Conservation (phyloP, 1,139 yeast species). For the Diutina ranongensis region DNA sequence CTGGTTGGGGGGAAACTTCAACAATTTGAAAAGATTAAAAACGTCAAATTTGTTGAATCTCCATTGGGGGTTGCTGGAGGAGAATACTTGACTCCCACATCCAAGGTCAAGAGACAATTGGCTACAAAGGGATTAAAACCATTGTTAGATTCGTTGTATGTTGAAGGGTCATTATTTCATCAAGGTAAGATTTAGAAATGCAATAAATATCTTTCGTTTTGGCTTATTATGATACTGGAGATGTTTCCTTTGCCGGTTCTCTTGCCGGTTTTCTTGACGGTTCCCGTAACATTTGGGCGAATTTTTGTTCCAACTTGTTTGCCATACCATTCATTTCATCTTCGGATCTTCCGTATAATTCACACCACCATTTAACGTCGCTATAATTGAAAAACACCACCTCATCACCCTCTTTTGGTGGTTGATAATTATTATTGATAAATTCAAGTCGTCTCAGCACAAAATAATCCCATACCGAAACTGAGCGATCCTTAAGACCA, state of each 20-base stretch:
- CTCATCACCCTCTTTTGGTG: slow-evolving; percentile 25
- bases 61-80: slow-evolving; percentile 11
- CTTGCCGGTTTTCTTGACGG: not conserved
- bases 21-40: slow-evolving; percentile 1
- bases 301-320: slow-evolving; percentile 30
- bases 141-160: too few species aligned
- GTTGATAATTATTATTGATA: slow-evolving; percentile 22
- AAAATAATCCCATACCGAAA: slow-evolving; percentile 93
- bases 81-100: slow-evolving; percentile 65
- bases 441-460: slow-evolving; percentile 67
- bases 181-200: too few species aligned
- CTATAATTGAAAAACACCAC: slow-evolving; percentile 58
- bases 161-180: too few species aligned
- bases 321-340: slow-evolving; percentile 67
- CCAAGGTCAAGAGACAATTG: slow-evolving; percentile 51
- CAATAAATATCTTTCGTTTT: too few species aligned
- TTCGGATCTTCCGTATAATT: slow-evolving; percentile 63
- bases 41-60: not conserved
- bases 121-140: slow-evolving; percentile 10
- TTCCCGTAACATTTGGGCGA: slow-evolving; percentile 25
- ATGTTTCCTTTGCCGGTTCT: not conserved
- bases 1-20: not conserved
- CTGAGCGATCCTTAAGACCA: slow-evolving; percentile 35
- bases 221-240: not conserved
- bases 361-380: slow-evolving; percentile 81